Percentiles rank a stretch among this genome's conserved stretches.
Evolutionary conservation across 768 basidiomycete species (phyloP).

Genomic region (Mrakia hoshinonis): DNA sequence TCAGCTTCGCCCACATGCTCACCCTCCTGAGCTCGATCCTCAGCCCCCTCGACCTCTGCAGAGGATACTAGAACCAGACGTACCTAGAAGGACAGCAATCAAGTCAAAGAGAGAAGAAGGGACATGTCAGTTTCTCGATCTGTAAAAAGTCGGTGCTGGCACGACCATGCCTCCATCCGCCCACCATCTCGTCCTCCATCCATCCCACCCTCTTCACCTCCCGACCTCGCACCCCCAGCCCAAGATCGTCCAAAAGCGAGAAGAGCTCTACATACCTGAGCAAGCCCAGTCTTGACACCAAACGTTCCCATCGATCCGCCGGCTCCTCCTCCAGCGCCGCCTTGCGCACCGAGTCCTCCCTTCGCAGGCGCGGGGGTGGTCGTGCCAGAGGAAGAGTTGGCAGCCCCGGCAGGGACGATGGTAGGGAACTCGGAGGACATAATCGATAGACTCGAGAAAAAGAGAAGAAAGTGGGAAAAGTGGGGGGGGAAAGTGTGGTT

Average conservation of each 20-base stretch:
- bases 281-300: slow-evolving; percentile 77
- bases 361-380: neutral
- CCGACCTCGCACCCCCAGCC: neutral
- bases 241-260: too few species aligned
- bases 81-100: neutral
- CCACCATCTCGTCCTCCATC: neutral
- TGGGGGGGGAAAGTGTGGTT: neutral
- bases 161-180: slow-evolving; percentile 60
- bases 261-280: slow-evolving; percentile 55
- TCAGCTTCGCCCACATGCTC: neutral
- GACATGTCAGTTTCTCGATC: neutral
- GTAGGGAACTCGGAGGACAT: slow-evolving; percentile 27
- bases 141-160: slow-evolving; percentile 29
- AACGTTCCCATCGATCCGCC: slow-evolving; percentile 36
- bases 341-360: neutral
- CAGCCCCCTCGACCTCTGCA: neutral
- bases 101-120: slow-evolving; percentile 7
- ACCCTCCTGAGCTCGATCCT: neutral
- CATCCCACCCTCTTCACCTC: neutral
- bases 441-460: neutral
- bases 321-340: neutral
- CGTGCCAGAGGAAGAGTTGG: neutral
- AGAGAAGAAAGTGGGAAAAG: neutral
- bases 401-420: slow-evolving; percentile 18
- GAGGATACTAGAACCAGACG: neutral